These are phyloP conservation scores for Tylopilus sp. DNA, from an alignment of 768 basidiomycete species.

Conservation along the genomic window DNA sequence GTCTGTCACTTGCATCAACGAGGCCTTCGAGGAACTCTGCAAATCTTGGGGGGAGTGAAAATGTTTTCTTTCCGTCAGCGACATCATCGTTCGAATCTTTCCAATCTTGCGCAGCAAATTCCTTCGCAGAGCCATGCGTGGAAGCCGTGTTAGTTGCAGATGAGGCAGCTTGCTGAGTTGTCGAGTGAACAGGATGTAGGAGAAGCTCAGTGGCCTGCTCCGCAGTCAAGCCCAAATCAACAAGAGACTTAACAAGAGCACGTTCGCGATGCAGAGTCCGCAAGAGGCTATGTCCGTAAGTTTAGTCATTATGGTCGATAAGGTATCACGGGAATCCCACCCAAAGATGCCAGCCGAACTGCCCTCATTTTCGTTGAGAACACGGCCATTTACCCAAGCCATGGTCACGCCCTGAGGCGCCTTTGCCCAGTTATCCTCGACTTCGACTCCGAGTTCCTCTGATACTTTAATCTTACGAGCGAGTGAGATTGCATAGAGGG, in stretches of 20 bases:
- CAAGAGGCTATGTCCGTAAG: slow-evolving; percentile 46
- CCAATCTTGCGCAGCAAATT: slow-evolving; percentile 1
- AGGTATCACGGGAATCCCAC: slow-evolving; percentile 29
- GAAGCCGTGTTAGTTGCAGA: background rate
- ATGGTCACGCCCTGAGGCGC: slow-evolving; percentile 51
- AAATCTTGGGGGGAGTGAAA: slow-evolving; percentile 59
- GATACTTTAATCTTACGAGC: slow-evolving; percentile 64
- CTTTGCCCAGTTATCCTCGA: slow-evolving; percentile 52
- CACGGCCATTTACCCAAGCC: slow-evolving; percentile 81
- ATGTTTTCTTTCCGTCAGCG: slow-evolving; percentile 66
- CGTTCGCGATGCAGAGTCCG: slow-evolving; percentile 74
- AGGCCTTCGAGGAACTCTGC: slow-evolving; percentile 52
- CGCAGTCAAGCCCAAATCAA: slow-evolving; percentile 57
- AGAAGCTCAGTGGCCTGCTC: slow-evolving; percentile 70
- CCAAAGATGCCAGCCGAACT: slow-evolving; percentile 53
- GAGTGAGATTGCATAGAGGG: slow-evolving; percentile 74
- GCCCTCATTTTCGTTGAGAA: slow-evolving; percentile 57
- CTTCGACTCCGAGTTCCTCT: slow-evolving; percentile 48
- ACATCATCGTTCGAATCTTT: slow-evolving; percentile 33
- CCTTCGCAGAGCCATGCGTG: slow-evolving; percentile 10
- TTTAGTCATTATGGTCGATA: slow-evolving; percentile 3
- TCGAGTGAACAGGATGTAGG: slow-evolving; percentile 56
- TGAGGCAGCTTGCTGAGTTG: slow-evolving; percentile 40
- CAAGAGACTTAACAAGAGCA: slow-evolving; percentile 53
- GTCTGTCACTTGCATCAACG: slow-evolving; percentile 88